Base-by-base conservation (phyloP, 2,329 filamentous ascomycete genomes). In the Aspergillaceae sp. region DNA sequence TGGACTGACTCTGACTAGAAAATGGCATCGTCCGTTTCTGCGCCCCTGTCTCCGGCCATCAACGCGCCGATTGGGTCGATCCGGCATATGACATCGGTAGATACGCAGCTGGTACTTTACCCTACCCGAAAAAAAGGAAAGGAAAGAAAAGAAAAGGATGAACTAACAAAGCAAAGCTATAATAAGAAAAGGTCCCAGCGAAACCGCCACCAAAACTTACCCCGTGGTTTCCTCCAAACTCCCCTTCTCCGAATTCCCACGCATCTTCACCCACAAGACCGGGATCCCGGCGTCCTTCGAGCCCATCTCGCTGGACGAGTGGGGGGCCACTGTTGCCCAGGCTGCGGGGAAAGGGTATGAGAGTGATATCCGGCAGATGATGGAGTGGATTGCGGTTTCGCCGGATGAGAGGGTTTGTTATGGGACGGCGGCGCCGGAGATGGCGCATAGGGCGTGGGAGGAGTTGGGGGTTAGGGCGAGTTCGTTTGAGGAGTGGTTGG, bases 401-500 rank as follows among this genome's bases (percentile, higher is more conserved):
- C 53, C 54, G 2, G 40, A 41, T 2, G 51, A 55, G 6, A 55
- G 48, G 42, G 49, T 50, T 40, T 54, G 51, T 36, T 55, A 56
- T 43, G 52, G 54, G 7, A 44, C 54, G n/a, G 43, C 52, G 28
- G 40, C 44, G 9, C 36, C 27, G 3, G 38, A 43, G 5, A 9
- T 32, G 19, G 42, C 37, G 29, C 51, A 56, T n/a, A 33, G 19
- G 28, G 50, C 51, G 4, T 41, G 32, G 6, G 43, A 50, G 43
- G 51, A 55, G 29, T 42, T 56, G 4, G 51, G 53, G 2, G n/a
- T 56, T 4, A 48, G 36, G 29, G 54, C 46, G 28, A 48, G 42
- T 27, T 37, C 53, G 5, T 56, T 56, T 43, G 51, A 51, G 41
- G 53, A 54, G 26, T 57, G 51, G 51, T 26, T 57, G 27, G 4